These are phyloP conservation scores for Diacronema lutheri DNA, from an alignment of 78 protist species.

Conservation along the genomic window DNA sequence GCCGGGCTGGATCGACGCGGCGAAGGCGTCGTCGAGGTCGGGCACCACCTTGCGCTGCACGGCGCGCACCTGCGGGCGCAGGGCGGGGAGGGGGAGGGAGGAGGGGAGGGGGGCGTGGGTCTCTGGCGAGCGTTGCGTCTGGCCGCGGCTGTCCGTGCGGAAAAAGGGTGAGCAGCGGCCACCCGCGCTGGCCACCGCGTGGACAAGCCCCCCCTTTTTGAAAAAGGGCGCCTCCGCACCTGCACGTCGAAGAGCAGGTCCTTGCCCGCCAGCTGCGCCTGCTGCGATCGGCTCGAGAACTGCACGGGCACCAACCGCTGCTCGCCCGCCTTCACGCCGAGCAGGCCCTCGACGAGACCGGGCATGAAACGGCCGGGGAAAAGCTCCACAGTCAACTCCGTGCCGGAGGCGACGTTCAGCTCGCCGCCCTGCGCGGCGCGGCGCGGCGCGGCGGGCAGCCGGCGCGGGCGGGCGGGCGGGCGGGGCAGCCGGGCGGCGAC, in stretches of 20 bases:
- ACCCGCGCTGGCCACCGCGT: no score
- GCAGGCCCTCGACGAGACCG: neutral
- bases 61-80: no score
- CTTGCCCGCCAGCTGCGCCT: constrained; percentile 2
- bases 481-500: no score
- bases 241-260: neutral
- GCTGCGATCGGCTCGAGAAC: neutral
- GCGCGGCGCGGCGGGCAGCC: no score
- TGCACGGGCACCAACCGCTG: neutral
- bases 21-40: neutral
- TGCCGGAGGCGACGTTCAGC: neutral
- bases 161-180: no score
- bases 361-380: neutral
- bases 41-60: neutral
- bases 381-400: neutral
- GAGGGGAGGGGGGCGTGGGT: no score
- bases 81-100: no score
- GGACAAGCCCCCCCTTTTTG: no score
- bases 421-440: neutral
- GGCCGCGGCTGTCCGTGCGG: no score
- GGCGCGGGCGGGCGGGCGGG: no score
- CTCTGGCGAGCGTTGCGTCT: no score
- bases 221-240: no score
- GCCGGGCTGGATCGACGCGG: neutral
- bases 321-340: neutral